A percentile compares a stretch with the other conserved stretches of the same genome.
Conservation (phyloP, 2,329 filamentous ascomycete species). For the Sclerotinia glacialis region DNA sequence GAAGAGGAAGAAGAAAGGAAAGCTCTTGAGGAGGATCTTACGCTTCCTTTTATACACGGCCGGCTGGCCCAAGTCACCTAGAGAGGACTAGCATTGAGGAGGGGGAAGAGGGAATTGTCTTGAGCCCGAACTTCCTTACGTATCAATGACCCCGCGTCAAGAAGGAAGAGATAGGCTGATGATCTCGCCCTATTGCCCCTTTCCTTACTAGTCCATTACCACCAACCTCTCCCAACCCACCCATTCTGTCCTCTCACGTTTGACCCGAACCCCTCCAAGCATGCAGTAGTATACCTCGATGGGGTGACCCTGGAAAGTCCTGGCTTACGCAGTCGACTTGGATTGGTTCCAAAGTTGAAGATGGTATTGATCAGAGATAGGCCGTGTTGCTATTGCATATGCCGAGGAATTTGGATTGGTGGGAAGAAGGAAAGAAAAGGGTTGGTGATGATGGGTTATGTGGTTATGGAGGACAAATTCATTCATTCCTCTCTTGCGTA, state of each 20-base stretch:
- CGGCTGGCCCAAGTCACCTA: conserved; percentile 30
- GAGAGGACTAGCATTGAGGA: conserved; percentile 31
- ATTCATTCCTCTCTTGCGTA: conserved; percentile 3
- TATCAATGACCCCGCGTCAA: conserved; percentile 43
- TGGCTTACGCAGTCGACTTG: conserved; percentile 33
- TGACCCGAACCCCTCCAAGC: conserved; percentile 29
- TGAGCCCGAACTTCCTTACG: conserved; percentile 34
- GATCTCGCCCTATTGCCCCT: conserved; percentile 27
- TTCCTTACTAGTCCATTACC: conserved; percentile 24
- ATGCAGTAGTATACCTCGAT: conserved; percentile 36
- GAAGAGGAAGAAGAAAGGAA: conserved; percentile 54
- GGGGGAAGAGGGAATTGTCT: conserved; percentile 34
- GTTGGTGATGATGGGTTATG: neutral
- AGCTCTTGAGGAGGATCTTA: conserved; percentile 46
- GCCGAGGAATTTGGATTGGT: conserved; percentile 25
- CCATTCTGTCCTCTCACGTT: conserved; percentile 35
- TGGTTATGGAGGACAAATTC: conserved; percentile 3
- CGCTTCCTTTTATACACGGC: conserved; percentile 64
- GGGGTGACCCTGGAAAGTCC: conserved; percentile 34
- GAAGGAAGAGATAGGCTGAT: conserved; percentile 40
- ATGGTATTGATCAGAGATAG: conserved; percentile 40
- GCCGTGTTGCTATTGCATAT: conserved; percentile 35
- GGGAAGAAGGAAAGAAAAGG: conserved; percentile 13
- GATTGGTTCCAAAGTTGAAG: conserved; percentile 34
- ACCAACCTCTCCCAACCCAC: conserved; percentile 29